Conservation (phyloP, 805 yeast genomes). For the Priceomyces carsonii region DNA sequence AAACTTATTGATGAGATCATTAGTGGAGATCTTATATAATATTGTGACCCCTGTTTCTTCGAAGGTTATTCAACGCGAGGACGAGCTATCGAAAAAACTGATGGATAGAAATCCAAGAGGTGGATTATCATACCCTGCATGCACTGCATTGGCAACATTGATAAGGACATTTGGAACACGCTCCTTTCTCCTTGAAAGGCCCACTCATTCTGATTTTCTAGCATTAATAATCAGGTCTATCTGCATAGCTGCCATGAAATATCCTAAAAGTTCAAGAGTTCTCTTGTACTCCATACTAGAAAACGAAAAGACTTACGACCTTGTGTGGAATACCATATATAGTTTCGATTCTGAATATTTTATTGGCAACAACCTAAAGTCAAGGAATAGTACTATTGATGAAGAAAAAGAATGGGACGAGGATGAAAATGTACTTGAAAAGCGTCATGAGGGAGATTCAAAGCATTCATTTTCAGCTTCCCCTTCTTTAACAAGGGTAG, state of each 20-base stretch:
- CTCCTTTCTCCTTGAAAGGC: conserved; percentile 35
- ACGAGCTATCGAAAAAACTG: conserved; percentile 22
- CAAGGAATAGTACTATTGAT: conserved; percentile 13
- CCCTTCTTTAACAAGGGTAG: conserved; percentile 5
- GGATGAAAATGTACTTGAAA: conserved; percentile 9
- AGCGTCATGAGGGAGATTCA: not conserved
- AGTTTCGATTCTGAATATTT: conserved; percentile 25
- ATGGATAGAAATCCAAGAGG: conserved; percentile 35
- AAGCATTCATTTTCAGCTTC: not conserved
- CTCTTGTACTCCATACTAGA: conserved; percentile 51
- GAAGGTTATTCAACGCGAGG: conserved; percentile 18
- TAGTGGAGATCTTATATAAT: conserved; percentile 63
- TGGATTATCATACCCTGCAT: conserved; percentile 54
- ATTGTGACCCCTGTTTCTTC: conserved; percentile 45
- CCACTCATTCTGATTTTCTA: conserved; percentile 53
- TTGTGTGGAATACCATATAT: conserved; percentile 33
- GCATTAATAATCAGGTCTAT: conserved; percentile 61
- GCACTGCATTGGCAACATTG: conserved; percentile 46
- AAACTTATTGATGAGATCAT: conserved; percentile 38
- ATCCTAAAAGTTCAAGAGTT: conserved; percentile 54
- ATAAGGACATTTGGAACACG: conserved; percentile 38
- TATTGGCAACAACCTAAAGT: conserved; percentile 18
- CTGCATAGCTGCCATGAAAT: conserved; percentile 50
- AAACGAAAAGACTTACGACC: conserved; percentile 38
- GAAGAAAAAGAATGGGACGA: conserved; percentile 9